phyloP scores from a whole-genome alignment of 73 alveolate genomes.

The Tetrahymena elliotti region DNA sequence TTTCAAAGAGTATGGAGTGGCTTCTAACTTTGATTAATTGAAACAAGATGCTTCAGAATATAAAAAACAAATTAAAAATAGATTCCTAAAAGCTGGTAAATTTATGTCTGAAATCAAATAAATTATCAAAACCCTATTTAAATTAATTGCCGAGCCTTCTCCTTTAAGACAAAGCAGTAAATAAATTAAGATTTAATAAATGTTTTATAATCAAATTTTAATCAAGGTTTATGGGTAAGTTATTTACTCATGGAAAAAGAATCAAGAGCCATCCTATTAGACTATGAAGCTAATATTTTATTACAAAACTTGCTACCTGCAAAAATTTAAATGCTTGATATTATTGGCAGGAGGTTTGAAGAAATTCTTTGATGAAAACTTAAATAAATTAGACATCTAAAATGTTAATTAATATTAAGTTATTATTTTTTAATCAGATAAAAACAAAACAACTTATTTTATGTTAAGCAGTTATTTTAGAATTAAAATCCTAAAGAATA shows the following conservation, averaged over 20 bases:
- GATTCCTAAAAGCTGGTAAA: not conserved
- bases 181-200: not conserved
- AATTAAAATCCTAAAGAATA: too few species aligned
- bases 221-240: not conserved
- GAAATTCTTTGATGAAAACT: not conserved
- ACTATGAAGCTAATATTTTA: not conserved
- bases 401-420: too few species aligned
- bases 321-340: not conserved
- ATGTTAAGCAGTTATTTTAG: too few species aligned
- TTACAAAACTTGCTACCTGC: not conserved
- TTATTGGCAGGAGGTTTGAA: not conserved
- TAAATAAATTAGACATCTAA: not conserved
- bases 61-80: not conserved
- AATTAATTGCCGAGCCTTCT: not conserved
- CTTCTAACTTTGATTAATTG: not conserved
- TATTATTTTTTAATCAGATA: too few species aligned
- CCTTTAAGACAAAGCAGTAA: not conserved
- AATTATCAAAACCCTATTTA: not conserved
- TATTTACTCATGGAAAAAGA: not conserved
- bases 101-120: not conserved
- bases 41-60: not conserved
- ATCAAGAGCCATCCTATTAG: not conserved
- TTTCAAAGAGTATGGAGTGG: not conserved
- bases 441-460: too few species aligned
- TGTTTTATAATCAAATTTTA: not conserved